Conservation (phyloP, 1,139 yeast species). For the Pichia inconspicua region DNA sequence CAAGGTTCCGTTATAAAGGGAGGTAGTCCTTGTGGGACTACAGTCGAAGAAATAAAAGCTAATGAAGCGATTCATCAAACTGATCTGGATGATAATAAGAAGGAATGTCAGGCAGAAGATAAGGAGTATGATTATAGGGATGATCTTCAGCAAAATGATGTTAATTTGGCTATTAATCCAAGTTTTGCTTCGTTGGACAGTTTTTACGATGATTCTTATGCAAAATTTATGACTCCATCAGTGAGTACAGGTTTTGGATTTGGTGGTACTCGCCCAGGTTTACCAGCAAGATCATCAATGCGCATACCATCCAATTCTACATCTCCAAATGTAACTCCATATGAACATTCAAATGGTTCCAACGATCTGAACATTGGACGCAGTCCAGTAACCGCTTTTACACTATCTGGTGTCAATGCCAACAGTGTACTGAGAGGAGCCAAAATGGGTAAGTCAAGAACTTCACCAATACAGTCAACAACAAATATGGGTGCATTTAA, state of each 20-base stretch:
- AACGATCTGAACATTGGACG: not conserved
- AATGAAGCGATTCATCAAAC: not conserved
- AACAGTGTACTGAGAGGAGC: constrained; percentile 7
- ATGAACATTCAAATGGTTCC: constrained; percentile 2
- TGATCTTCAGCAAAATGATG: constrained; percentile 20
- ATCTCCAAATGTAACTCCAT: constrained; percentile 4
- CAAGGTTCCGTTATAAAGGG: not conserved
- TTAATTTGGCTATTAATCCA: constrained; percentile 53
- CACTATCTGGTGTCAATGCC: not conserved
- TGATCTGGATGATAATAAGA: not conserved
- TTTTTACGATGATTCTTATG: constrained; percentile 46
- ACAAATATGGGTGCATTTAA: not conserved
- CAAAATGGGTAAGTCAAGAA: not conserved
- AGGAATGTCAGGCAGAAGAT: not conserved
- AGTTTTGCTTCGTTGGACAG: constrained; percentile 76
- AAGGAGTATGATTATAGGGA: constrained; percentile 23
- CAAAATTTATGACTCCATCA: constrained; percentile 10
- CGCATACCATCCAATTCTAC: constrained; percentile 1
- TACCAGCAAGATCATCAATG: not conserved
- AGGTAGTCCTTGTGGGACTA: not conserved
- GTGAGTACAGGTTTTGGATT: not conserved
- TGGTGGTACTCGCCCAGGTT: not conserved
- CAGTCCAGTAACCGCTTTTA: constrained; percentile 1
- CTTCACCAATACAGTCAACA: constrained; percentile 2
- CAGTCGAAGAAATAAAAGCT: not conserved